Percentiles rank a stretch among this genome's conserved stretches.
Evolutionary conservation across 2,329 filamentous ascomycete species (phyloP).

Genomic region (Davidsoniella virescens): DNA sequence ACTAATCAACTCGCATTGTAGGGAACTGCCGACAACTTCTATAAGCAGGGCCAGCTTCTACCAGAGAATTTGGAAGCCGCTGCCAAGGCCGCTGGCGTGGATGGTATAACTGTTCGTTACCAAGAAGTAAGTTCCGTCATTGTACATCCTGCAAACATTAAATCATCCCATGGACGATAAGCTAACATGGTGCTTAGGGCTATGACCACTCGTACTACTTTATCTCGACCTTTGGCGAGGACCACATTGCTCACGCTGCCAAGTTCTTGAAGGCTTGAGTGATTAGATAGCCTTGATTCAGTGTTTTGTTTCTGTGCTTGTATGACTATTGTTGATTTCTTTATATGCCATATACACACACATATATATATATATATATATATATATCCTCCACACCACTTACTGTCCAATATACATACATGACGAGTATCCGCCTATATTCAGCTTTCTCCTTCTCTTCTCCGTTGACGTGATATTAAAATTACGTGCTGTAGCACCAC

Average conservation of each 20-base stretch:
- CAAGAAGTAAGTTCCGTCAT: constrained; percentile 41
- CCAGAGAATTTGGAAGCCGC: constrained; percentile 83
- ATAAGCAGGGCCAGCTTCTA: constrained; percentile 80
- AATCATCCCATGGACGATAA: neutral
- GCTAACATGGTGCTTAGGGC: constrained; percentile 30
- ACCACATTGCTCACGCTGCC: constrained; percentile 83
- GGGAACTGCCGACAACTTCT: constrained; percentile 92
- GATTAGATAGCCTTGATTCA: neutral
- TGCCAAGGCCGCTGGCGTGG: constrained; percentile 56
- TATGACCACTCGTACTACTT: constrained; percentile 99
- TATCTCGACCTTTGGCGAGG: constrained; percentile 76
- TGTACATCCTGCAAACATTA: neutral
- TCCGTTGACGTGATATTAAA: too few species aligned
- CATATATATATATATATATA: too few species aligned
- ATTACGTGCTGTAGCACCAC: too few species aligned
- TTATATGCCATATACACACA: too few species aligned
- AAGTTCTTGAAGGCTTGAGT: constrained; percentile 45
- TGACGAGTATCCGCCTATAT: too few species aligned
- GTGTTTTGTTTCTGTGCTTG: neutral
- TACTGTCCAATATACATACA: too few species aligned
- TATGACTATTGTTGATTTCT: neutral
- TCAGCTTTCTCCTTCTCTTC: too few species aligned
- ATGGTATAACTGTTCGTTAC: constrained; percentile 63
- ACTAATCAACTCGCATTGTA: constrained; percentile 19
- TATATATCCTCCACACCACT: too few species aligned